These are phyloP conservation scores for Alternaria atra DNA, from an alignment of 2,329 filamentous ascomycete species.

Conservation along the genomic window DNA sequence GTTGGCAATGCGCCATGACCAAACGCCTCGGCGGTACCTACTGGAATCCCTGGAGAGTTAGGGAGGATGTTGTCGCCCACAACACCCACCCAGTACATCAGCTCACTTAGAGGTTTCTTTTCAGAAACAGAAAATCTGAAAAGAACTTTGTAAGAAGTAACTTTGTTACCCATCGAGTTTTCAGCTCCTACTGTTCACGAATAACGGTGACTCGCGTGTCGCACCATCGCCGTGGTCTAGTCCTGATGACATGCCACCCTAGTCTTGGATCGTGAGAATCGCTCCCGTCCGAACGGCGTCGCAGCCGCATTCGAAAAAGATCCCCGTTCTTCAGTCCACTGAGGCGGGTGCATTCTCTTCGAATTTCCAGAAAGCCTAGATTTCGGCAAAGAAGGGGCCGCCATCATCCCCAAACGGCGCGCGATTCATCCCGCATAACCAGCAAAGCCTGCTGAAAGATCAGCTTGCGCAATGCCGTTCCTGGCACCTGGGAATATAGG, in stretches of 20 bases:
- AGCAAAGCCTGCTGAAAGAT: constrained; percentile 1
- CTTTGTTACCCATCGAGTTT: background rate
- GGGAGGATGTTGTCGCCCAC: background rate
- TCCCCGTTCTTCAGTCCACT: background rate
- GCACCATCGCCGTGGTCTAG: constrained; percentile 8
- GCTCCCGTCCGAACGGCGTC: background rate
- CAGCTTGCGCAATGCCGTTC: background rate
- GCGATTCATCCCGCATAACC: background rate
- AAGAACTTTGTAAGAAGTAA: background rate
- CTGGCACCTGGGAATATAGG: constrained; percentile 1
- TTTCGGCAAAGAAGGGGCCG: background rate
- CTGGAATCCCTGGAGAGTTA: background rate
- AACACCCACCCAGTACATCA: background rate
- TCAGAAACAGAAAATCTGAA: background rate
- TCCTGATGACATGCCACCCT: constrained; percentile 4
- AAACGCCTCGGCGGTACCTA: background rate
- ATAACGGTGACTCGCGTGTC: constrained; percentile 7
- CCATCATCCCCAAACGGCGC: background rate
- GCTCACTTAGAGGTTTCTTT: background rate
- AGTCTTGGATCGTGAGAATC: background rate
- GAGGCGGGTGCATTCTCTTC: background rate
- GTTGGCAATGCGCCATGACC: background rate
- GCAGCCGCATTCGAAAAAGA: background rate
- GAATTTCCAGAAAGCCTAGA: background rate
- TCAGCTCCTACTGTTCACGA: background rate